phyloP scores from a whole-genome alignment of 345 rosid species.

The Camelina neglecta region DNA sequence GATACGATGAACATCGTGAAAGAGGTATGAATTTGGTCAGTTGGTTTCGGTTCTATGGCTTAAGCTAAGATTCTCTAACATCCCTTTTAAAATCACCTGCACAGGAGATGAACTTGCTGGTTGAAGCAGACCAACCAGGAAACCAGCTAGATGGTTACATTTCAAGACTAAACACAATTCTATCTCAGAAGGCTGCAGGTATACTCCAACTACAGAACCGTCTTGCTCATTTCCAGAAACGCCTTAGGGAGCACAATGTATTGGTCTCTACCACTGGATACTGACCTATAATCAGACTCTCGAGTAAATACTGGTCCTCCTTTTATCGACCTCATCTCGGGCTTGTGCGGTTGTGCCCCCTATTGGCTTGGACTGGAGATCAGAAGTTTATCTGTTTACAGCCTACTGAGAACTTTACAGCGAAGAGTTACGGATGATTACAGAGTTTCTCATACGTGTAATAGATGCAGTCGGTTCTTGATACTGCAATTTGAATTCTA shows the following conservation, averaged over 20 bases:
- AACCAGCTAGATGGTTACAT: constrained; percentile 87
- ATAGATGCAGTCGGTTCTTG: constrained; percentile 33
- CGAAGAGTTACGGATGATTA: constrained; percentile 23
- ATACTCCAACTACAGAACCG: constrained; percentile 82
- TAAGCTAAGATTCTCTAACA: not conserved
- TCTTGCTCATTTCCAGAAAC: constrained; percentile 86
- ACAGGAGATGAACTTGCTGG: constrained; percentile 95
- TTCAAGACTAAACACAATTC: constrained; percentile 69
- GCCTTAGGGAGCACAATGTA: constrained; percentile 87
- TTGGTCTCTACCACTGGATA: constrained; percentile 75
- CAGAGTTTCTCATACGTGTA: constrained; percentile 26
- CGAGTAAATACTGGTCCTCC: constrained; percentile 38
- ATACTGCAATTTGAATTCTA: constrained; percentile 24
- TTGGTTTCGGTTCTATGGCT: not conserved
- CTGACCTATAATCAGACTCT: constrained; percentile 42
- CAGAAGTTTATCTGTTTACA: constrained; percentile 34
- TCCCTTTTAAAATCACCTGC: constrained; percentile 1
- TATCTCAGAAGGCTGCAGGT: constrained; percentile 89
- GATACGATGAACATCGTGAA: constrained; percentile 93
- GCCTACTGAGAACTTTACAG: constrained; percentile 35
- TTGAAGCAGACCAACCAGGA: constrained; percentile 96
- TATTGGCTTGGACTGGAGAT: constrained; percentile 26
- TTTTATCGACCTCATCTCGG: constrained; percentile 40
- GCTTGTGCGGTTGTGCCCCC: constrained; percentile 19
- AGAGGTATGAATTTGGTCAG: constrained; percentile 61